A percentile compares a stretch with the other conserved stretches of the same genome.
phyloP scores from a whole-genome alignment of 2,329 filamentous ascomycete species.

The Sporothrix curviconia region DNA sequence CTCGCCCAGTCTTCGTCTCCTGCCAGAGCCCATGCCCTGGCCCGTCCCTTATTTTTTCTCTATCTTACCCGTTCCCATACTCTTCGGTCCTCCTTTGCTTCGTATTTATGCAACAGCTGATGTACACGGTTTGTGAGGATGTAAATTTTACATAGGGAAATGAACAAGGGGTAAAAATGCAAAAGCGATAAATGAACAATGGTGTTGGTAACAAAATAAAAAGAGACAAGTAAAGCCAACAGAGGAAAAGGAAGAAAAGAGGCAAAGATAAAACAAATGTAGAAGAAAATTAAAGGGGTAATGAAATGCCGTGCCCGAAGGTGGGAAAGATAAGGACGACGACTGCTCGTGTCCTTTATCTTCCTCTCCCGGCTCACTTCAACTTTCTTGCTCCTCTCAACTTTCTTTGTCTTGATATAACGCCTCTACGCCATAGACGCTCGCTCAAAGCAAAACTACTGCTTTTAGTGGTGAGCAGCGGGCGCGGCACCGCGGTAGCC shows the following conservation, averaged over 20 bases:
- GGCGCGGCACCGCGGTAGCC: constrained; percentile 69
- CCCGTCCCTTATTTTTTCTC: constrained; percentile 5
- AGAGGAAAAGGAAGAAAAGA: not conserved
- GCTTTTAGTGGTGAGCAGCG: constrained; percentile 51
- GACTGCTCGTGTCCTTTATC: not conserved
- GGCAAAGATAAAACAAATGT: constrained; percentile 5
- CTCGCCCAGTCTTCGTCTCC: not conserved
- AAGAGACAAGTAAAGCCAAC: not conserved
- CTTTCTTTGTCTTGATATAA: not conserved
- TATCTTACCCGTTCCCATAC: not conserved
- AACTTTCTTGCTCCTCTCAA: not conserved
- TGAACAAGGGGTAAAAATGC: not conserved
- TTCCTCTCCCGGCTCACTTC: not conserved
- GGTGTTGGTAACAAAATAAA: not conserved
- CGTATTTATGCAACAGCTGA: constrained; percentile 18
- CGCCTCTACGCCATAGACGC: not conserved
- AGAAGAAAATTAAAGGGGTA: constrained; percentile 7
- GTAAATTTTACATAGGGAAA: constrained; percentile 14
- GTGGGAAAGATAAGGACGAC: not conserved
- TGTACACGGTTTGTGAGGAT: constrained; percentile 15
- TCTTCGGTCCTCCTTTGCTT: not conserved
- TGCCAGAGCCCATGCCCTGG: not conserved
- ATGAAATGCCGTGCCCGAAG: not conserved
- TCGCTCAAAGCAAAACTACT: not conserved
- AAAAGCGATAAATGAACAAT: constrained; percentile 2